Evolutionary conservation across 2,329 filamentous ascomycete species (phyloP), one percentile per base, ranked within the genome.

Genomic region (Xylariaceae sp.): DNA sequence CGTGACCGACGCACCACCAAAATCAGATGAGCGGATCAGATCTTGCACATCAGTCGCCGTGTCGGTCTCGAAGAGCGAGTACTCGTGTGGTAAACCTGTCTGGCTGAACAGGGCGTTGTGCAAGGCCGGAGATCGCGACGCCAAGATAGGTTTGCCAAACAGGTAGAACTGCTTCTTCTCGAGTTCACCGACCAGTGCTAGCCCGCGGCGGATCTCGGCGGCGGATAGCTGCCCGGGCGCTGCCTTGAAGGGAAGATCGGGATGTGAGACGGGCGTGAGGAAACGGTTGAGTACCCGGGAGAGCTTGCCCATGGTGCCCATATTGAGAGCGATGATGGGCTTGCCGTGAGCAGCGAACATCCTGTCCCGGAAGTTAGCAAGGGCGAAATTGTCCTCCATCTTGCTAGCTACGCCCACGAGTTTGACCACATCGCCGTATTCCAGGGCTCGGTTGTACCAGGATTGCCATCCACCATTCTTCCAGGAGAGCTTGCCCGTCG

Each of bases 301-400:
- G 37, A 97, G 82, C 76, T 96, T 95, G 45, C 95, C 95, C 23
- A 85, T 79, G 44, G 86, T 80, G 26, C 94, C 93, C 94, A 99
- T 98, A 75, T 99, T 99, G 71, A 99, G 89, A 1, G 90, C 92
- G 66, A 99, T 97, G 53, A 99, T 78, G 1, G 93, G 94, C n/a
- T 87, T 86, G 50, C 89, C 82, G 69, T 96, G 89, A 1, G 90
- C 84, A 21, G 82, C 79, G 33, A 85, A 79, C 75, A 93, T 92
- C 78, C 85, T 88, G 19, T 82, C 77, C 77, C 91, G 93, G 83
- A 99, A 99, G 45, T 84, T 85, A 36, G 87, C 86, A 26, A 98
- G 82, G 36, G 89, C 86, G 70, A 91, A 95, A 73, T 99, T 99
- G 75, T 98, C 93, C 58, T 92, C 86, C 41, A 94, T 79, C 17